phyloP scores from a whole-genome alignment of 2,329 filamentous ascomycete genomes.

The Knufia fluminis region DNA sequence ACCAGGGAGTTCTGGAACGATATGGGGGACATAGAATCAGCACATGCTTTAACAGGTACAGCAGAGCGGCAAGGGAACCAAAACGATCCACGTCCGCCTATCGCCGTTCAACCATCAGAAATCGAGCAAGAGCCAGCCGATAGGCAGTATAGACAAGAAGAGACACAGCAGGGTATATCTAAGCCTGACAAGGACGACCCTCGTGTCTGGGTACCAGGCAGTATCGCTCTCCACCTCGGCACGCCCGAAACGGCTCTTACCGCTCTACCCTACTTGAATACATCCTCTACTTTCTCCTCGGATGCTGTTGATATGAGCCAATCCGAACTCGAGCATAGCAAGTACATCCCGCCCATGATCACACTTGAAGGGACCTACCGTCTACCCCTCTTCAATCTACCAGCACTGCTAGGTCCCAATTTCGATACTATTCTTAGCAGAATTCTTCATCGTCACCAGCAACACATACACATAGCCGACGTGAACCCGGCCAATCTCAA shows the following conservation, averaged over 20 bases:
- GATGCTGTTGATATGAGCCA: background rate
- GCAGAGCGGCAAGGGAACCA: background rate
- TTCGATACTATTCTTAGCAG: slow-evolving; percentile 5
- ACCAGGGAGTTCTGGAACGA: slow-evolving; percentile 4
- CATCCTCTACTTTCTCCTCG: background rate
- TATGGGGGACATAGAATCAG: slow-evolving; percentile 8
- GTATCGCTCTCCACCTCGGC: slow-evolving; percentile 4
- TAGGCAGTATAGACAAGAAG: too few species aligned
- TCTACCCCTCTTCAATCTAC: slow-evolving; percentile 18
- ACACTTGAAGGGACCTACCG: slow-evolving; percentile 12
- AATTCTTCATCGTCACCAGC: too few species aligned
- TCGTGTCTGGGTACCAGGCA: background rate
- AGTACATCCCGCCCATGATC: slow-evolving; percentile 18
- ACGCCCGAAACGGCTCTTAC: background rate
- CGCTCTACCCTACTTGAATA: background rate
- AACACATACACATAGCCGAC: background rate
- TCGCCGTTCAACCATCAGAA: slow-evolving; percentile 3
- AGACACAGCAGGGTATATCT: too few species aligned
- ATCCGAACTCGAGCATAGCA: background rate
- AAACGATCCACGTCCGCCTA: background rate
- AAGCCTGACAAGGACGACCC: background rate
- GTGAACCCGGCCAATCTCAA: background rate
- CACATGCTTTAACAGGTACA: slow-evolving; percentile 3
- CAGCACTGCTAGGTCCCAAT: slow-evolving; percentile 8
- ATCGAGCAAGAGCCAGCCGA: background rate